These are phyloP conservation scores for Coprinellus micaceus DNA, from an alignment of 768 basidiomycete genomes.

Conservation along the genomic window DNA sequence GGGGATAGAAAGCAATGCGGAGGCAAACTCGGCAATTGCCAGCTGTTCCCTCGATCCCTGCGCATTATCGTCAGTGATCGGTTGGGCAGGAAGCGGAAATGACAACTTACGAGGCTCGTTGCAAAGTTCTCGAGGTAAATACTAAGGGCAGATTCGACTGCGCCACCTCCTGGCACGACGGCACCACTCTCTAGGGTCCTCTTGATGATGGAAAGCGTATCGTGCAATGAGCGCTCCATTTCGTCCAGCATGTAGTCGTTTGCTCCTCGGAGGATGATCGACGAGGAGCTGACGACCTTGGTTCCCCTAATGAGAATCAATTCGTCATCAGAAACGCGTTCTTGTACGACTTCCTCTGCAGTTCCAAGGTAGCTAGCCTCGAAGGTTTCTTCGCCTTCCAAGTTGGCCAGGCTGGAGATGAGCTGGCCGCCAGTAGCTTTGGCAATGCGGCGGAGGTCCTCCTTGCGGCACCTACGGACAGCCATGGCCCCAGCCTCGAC, in stretches of 20 bases:
- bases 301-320: constrained; percentile 97
- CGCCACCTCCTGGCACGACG: constrained; percentile 96
- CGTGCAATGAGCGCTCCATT: constrained; percentile 97
- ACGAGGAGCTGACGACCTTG: constrained; percentile 90
- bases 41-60: constrained; percentile 98
- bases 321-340: constrained; percentile 97
- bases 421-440: constrained; percentile 95
- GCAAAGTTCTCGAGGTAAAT: constrained; percentile 99
- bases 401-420: constrained; percentile 87
- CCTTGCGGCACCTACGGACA: constrained; percentile 94
- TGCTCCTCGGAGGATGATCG: constrained; percentile 91
- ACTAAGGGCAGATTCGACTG: constrained; percentile 93
- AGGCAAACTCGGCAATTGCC: constrained; percentile 98
- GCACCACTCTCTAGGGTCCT: constrained; percentile 93
- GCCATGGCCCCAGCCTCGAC: constrained; percentile 99
- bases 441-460: constrained; percentile 94
- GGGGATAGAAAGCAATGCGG: constrained; percentile 88
- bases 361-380: constrained; percentile 86
- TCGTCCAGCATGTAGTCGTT: constrained; percentile 99
- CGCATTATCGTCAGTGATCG: constrained; percentile 7
- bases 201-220: constrained; percentile 93
- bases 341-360: constrained; percentile 95
- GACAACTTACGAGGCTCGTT: constrained; percentile 78
- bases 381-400: constrained; percentile 97
- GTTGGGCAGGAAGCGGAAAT: not conserved